Base-by-base conservation (phyloP, 106 monocot genomes). In the Acanthochlamys bracteata region DNA sequence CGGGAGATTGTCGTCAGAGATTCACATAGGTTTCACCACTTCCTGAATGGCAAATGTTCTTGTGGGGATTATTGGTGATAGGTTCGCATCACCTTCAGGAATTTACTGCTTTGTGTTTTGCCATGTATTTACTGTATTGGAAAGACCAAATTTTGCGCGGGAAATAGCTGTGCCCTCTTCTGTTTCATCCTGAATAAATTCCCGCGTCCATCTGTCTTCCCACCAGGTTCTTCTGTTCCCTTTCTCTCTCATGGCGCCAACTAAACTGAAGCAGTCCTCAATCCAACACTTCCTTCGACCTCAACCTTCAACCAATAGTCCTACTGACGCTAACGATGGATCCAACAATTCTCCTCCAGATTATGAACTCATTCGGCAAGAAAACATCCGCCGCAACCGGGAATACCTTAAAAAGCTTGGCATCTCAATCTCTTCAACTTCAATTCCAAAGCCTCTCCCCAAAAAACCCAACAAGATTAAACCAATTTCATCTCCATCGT, bases 311-410 rank as follows among this genome's bases (percentile, higher is more conserved):
- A 11, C 61, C 61, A 62, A 1, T 19, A 62, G 24, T 4, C 61
- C 62, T 14, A 0, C 49, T 26, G 2, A 2, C 49, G 0, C 33
- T 54, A 7, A 3, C 9, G 11, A 45, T 9, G 9, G 20, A 11
- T 7, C 57, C 64, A 24, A 3, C 41, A 24, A n/a, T n/a, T n/a
- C 71, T 7, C 52, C 59, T 21, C 63, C 69, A 7, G 69, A 59
- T 24, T 74, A 79, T 70, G 74, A 79, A 67, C 51, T 45, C 3
- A 20, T 49, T 21, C 79, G 79, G 17, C 24, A 20, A 11, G 74
- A 75, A 16, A 80, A 69, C 79, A 80, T 80, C 53, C 60, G 74
- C 61, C 70, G 79, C 0, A 80, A 80, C 71, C 54, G 22, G 20
- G 70, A 60, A 13, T 80, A 70, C 62, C 75, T 80, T 39, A 66